These are phyloP conservation scores for Scedosporium boydii DNA, from an alignment of 2,329 filamentous ascomycete genomes.

Conservation along the genomic window DNA sequence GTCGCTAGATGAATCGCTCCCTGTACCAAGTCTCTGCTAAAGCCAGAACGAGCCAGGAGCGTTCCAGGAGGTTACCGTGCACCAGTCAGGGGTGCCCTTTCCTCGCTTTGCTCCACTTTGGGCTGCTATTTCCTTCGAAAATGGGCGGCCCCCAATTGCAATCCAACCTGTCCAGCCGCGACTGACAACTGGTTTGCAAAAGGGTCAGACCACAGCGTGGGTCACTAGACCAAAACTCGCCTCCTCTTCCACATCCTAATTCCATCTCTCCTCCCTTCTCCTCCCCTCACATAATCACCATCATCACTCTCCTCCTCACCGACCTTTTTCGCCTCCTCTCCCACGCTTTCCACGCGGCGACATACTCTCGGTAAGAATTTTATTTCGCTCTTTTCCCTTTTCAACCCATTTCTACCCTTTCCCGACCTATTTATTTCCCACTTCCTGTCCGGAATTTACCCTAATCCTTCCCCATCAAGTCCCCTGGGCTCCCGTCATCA, in stretches of 20 bases:
- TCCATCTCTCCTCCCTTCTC: conserved; percentile 6
- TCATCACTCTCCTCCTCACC: conserved; percentile 9
- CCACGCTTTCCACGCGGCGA: not conserved
- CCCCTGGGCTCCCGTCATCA: not conserved
- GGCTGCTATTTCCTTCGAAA: conserved; percentile 10
- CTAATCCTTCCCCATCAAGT: conserved; percentile 9
- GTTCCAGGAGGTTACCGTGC: not conserved
- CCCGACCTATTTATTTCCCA: conserved; percentile 12
- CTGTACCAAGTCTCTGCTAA: not conserved
- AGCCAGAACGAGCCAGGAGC: not conserved
- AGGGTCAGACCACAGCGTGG: conserved; percentile 5
- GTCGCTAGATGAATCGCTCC: not conserved
- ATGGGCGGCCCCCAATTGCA: conserved; percentile 1
- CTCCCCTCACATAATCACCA: conserved; percentile 11
- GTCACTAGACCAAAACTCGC: conserved; percentile 9
- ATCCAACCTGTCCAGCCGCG: not conserved
- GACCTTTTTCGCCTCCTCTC: not conserved
- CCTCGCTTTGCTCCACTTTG: conserved; percentile 7
- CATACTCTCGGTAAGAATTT: conserved; percentile 5
- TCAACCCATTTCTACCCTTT: conserved; percentile 11
- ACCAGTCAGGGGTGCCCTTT: conserved; percentile 7
- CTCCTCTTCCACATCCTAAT: conserved; percentile 6
- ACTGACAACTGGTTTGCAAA: conserved; percentile 4
- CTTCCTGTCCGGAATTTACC: conserved; percentile 10
- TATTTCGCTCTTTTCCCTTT: conserved; percentile 7